These are phyloP conservation scores for Serendipita sp. DNA, from an alignment of 768 basidiomycete genomes.

Conservation along the genomic window DNA sequence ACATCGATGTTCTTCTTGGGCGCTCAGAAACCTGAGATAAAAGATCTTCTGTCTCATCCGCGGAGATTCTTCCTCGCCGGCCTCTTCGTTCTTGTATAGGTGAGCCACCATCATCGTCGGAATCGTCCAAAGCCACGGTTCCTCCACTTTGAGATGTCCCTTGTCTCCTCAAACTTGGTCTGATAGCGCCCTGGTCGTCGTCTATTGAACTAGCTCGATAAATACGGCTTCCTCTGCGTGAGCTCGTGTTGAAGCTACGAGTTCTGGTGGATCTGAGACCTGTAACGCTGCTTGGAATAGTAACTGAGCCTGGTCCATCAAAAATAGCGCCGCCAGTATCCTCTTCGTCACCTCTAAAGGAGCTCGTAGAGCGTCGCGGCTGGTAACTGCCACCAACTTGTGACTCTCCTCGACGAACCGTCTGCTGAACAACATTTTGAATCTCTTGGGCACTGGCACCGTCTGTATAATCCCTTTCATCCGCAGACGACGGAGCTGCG, in stretches of 20 bases:
- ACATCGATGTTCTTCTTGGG: constrained; percentile 19
- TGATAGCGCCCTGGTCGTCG: no score
- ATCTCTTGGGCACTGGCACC: constrained; percentile 71
- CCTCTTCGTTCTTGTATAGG: background rate
- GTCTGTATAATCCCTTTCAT: constrained; percentile 63
- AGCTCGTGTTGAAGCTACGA: constrained; percentile 7
- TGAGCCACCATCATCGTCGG: constrained; percentile 16
- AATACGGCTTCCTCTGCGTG: background rate
- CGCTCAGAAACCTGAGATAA: constrained; percentile 35
- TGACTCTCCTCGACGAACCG: constrained; percentile 45
- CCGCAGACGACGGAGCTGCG: background rate
- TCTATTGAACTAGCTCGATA: background rate
- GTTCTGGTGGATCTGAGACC: constrained; percentile 29
- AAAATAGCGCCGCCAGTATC: constrained; percentile 43
- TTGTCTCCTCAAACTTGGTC: constrained; percentile 17
- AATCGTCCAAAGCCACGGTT: constrained; percentile 52
- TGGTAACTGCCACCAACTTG: constrained; percentile 26
- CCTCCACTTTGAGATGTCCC: constrained; percentile 36
- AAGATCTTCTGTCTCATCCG: constrained; percentile 26
- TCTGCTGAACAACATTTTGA: constrained; percentile 36
- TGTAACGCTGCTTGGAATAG: constrained; percentile 64
- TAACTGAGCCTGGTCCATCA: constrained; percentile 50
- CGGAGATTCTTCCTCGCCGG: constrained; percentile 1
- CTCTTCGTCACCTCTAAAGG: constrained; percentile 39
- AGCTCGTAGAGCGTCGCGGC: constrained; percentile 15